Evolutionary conservation across 2,329 filamentous ascomycete genomes (phyloP).

Genomic region (Parastagonospora nodorum): DNA sequence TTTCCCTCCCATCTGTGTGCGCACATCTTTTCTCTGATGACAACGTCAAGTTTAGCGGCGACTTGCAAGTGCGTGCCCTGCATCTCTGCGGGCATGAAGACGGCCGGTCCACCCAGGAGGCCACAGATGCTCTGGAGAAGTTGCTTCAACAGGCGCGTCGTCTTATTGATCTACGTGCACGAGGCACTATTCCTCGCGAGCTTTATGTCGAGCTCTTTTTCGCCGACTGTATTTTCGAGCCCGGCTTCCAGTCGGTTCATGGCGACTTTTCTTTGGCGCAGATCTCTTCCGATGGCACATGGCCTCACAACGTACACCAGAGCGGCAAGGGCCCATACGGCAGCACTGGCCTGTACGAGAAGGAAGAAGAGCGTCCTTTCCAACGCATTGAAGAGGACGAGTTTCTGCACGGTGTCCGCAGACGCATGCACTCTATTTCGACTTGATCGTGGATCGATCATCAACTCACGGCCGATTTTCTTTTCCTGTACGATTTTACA

Average conservation of each 20-base stretch:
- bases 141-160: conserved; percentile 49
- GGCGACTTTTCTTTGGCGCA: conserved; percentile 55
- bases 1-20: conserved; percentile 56
- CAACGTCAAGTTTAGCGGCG: conserved; percentile 52
- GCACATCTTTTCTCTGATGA: conserved; percentile 52
- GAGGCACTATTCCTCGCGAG: conserved; percentile 43
- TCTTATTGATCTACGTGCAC: conserved; percentile 47
- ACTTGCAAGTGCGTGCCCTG: conserved; percentile 56
- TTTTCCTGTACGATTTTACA: conserved; percentile 28
- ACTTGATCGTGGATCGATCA: conserved; percentile 34
- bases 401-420: conserved; percentile 45
- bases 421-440: conserved; percentile 42
- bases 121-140: conserved; percentile 45
- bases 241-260: conserved; percentile 52
- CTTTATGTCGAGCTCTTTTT: conserved; percentile 58
- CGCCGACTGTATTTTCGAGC: conserved; percentile 58
- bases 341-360: conserved; percentile 56
- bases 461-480: conserved; percentile 17
- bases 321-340: conserved; percentile 57
- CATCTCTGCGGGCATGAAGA: conserved; percentile 52
- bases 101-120: conserved; percentile 41
- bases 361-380: conserved; percentile 51
- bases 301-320: conserved; percentile 45
- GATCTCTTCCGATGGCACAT: conserved; percentile 47
- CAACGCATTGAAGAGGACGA: conserved; percentile 46